These are phyloP conservation scores for Pseudofabraea citricarpa DNA, from an alignment of 2,329 filamentous ascomycete genomes.

Conservation along the genomic window DNA sequence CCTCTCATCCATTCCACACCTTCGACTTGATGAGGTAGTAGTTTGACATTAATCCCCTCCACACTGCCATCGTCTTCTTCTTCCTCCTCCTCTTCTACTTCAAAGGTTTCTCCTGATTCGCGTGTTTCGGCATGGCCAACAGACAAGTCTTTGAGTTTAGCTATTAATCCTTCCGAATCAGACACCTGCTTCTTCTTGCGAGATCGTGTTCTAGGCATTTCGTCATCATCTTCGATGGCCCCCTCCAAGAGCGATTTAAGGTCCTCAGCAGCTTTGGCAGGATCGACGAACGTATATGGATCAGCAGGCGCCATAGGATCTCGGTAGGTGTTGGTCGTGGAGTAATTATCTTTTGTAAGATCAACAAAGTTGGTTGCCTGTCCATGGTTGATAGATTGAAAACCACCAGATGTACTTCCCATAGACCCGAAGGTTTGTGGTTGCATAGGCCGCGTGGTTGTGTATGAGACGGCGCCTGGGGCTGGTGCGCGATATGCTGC, in stretches of 20 bases:
- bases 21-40: constrained; percentile 90
- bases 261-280: constrained; percentile 67
- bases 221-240: constrained; percentile 66
- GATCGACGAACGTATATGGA: constrained; percentile 42
- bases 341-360: constrained; percentile 21
- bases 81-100: constrained; percentile 41
- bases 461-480: constrained; percentile 16
- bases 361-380: constrained; percentile 25
- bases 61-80: constrained; percentile 59
- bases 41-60: constrained; percentile 78
- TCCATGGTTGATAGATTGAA: constrained; percentile 20
- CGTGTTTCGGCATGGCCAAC: constrained; percentile 40
- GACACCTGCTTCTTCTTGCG: constrained; percentile 32
- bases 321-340: constrained; percentile 10
- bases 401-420: constrained; percentile 22
- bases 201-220: constrained; percentile 31
- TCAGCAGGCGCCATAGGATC: constrained; percentile 11
- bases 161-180: constrained; percentile 24
- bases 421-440: constrained; percentile 24
- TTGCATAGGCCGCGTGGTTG: constrained; percentile 23
- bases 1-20: constrained; percentile 94
- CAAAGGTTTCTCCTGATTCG: constrained; percentile 24
- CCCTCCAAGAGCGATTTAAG: constrained; percentile 80
- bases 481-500: constrained; percentile 17
- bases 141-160: constrained; percentile 31